Evolutionary conservation across 768 basidiomycete species (phyloP).

Genomic region (Suillus hirtellus): DNA sequence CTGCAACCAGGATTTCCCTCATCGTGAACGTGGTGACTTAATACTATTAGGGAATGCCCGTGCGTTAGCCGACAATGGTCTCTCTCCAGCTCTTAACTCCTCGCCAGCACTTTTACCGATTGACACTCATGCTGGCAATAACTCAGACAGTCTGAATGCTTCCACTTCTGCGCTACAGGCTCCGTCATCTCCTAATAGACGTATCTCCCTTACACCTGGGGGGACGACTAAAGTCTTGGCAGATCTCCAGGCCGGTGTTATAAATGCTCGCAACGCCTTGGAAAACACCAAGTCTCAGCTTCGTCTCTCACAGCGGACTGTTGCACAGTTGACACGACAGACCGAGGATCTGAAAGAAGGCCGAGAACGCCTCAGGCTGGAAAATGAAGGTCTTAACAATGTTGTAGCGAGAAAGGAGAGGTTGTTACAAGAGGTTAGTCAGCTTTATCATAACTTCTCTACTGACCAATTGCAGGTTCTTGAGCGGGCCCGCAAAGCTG

Average conservation of each 20-base stretch:
- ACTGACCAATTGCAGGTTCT: conserved; percentile 50
- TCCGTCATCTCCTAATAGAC: conserved; percentile 51
- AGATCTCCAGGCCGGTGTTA: conserved; percentile 82
- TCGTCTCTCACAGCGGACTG: conserved; percentile 76
- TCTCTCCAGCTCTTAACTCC: conserved; percentile 37
- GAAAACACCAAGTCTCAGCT: conserved; percentile 87
- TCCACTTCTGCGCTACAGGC: conserved; percentile 42
- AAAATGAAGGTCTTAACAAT: conserved; percentile 87
- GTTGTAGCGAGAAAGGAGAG: conserved; percentile 88
- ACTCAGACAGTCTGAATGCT: conserved; percentile 32
- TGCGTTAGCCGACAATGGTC: conserved; percentile 75
- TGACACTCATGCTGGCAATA: conserved; percentile 35
- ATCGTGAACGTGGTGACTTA: conserved; percentile 21
- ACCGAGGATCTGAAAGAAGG: conserved; percentile 89
- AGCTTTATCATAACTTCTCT: background rate
- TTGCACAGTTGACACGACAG: conserved; percentile 81
- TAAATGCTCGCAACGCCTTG: conserved; percentile 74
- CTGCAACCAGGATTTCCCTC: conserved; percentile 18
- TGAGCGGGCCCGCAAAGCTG: conserved; percentile 84
- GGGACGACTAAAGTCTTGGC: conserved; percentile 88
- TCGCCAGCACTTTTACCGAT: conserved; percentile 31
- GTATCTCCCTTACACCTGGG: conserved; percentile 65
- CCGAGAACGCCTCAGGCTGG: conserved; percentile 75
- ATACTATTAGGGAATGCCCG: conserved; percentile 71
- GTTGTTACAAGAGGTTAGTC: conserved; percentile 74